These are phyloP conservation scores for Termitomyces sp. DNA, from an alignment of 768 basidiomycete species.

Conservation along the genomic window DNA sequence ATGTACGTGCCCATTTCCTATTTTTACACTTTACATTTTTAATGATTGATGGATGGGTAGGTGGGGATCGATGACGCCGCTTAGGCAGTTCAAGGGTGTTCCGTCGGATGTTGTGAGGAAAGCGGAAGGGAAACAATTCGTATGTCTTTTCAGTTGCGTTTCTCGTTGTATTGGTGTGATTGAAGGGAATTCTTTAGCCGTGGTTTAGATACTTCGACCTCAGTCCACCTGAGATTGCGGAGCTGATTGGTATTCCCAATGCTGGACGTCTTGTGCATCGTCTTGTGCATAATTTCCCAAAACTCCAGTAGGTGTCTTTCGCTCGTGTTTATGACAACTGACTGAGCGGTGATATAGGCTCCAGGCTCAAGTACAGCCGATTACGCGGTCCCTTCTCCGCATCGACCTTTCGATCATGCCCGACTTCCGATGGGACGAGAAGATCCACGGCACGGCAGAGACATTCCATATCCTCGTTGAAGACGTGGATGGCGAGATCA, in stretches of 20 bases:
- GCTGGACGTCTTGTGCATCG: slow-evolving; percentile 90
- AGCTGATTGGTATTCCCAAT: slow-evolving; percentile 90
- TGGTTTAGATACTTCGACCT: slow-evolving; percentile 89
- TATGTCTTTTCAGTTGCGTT: slow-evolving; percentile 30
- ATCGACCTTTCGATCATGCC: slow-evolving; percentile 93
- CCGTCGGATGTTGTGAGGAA: slow-evolving; percentile 82
- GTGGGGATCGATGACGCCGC: slow-evolving; percentile 98
- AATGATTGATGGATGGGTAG: slow-evolving; percentile 28
- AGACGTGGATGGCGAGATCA: slow-evolving; percentile 95
- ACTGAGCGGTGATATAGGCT: slow-evolving; percentile 38
- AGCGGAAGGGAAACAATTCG: slow-evolving; percentile 97
- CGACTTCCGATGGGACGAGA: slow-evolving; percentile 99
- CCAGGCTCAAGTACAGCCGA: slow-evolving; percentile 94
- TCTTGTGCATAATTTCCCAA: slow-evolving; percentile 94
- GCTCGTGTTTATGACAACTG: not conserved
- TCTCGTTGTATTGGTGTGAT: not conserved
- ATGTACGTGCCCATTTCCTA: slow-evolving; percentile 44
- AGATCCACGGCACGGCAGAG: slow-evolving; percentile 84
- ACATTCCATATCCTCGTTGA: slow-evolving; percentile 93
- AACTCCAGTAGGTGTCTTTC: slow-evolving; percentile 66
- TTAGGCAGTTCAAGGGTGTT: slow-evolving; percentile 92
- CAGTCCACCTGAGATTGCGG: slow-evolving; percentile 87
- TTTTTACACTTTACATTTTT: not conserved
- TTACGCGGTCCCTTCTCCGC: slow-evolving; percentile 87
- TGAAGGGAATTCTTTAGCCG: slow-evolving; percentile 12